Evolutionary conservation across 1,284 basidiomycete species (phyloP), one percentile per base, ranked within the genome.

Genomic region (Rhodotorula glutinis): DNA sequence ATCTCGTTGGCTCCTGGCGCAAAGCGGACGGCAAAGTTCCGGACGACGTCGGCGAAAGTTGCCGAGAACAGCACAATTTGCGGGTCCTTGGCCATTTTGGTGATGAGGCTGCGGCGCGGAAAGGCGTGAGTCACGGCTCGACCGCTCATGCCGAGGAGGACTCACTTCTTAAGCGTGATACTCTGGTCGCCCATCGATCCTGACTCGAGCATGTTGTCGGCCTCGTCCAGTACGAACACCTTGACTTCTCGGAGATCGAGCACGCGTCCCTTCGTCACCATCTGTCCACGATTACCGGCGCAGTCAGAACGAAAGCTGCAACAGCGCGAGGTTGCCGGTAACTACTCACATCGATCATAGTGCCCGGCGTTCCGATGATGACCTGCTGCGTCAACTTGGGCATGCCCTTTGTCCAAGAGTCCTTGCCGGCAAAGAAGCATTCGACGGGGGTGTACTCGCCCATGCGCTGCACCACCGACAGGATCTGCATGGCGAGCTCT

Each of bases 11-110:
- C 90, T 44, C 85, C 85, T 0, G 96, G 94, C 21, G 95, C 94
- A 77, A 98, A 94, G 74, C 91, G 91, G 68, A 83, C 83, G 13
- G 96, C 95, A 78, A 96, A 98, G 23, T 81, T 82, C 62, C 91
- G 89, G 69, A 98, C 95, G 70, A 90, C 85, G 76, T 96, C 91
- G 19, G 93, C 91, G 85, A 98, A 98, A 3, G 96, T 99, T 49
- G 96, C 96, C 5, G 94, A 98, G 82, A 99, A 98, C 63, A 98
- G 87, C 66, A 98, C 88, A 69, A 94, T 92, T 79, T 98, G 96
- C 38, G 65, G 63, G 41, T 63, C 51, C 29, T 70, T 62, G 4
- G 68, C 66, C 47, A 67, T 62, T 46, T 67, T 71, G 29, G 67
- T 70, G 61, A 74, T 67, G 43, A 69, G 58, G 62, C 75, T 70